A percentile compares a stretch with the other conserved stretches of the same genome.
Conservation (phyloP, 495 filamentous ascomycete species). For the Podospora tetraspora region DNA sequence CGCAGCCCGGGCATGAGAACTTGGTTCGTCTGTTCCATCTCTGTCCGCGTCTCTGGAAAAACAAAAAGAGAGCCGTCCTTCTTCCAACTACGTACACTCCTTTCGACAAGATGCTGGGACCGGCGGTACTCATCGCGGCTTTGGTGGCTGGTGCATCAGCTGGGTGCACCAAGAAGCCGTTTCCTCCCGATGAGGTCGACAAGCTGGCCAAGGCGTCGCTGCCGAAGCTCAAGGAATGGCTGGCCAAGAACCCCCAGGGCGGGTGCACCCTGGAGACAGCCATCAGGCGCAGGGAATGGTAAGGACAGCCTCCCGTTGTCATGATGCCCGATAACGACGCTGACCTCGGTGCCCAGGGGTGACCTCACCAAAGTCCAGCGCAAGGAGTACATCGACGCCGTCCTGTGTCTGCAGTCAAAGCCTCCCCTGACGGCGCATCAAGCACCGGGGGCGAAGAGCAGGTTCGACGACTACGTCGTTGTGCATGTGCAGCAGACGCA, state of each 20-base stretch:
- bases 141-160: background rate
- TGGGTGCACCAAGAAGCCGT: background rate
- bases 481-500: conserved; percentile 59
- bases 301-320: background rate
- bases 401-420: conserved; percentile 55
- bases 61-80: background rate
- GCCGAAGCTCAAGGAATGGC: conserved; percentile 20
- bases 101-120: background rate
- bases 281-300: conserved; percentile 23
- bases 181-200: conserved; percentile 20
- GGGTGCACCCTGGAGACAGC: conserved; percentile 24
- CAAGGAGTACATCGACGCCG: conserved; percentile 55
- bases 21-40: background rate
- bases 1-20: background rate
- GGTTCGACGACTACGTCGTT: conserved; percentile 65
- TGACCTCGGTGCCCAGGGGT: conserved; percentile 35
- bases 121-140: background rate
- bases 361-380: conserved; percentile 43
- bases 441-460: conserved; percentile 32
- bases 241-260: conserved; percentile 23
- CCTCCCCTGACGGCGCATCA: conserved; percentile 38
- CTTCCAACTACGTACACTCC: background rate
- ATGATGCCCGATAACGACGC: background rate
- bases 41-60: background rate
- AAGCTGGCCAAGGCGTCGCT: conserved; percentile 13